A percentile compares a stretch with the other conserved stretches of the same genome.
Evolutionary conservation across 2,329 filamentous ascomycete genomes (phyloP).

Genomic region (Aspergillus luchuensis): DNA sequence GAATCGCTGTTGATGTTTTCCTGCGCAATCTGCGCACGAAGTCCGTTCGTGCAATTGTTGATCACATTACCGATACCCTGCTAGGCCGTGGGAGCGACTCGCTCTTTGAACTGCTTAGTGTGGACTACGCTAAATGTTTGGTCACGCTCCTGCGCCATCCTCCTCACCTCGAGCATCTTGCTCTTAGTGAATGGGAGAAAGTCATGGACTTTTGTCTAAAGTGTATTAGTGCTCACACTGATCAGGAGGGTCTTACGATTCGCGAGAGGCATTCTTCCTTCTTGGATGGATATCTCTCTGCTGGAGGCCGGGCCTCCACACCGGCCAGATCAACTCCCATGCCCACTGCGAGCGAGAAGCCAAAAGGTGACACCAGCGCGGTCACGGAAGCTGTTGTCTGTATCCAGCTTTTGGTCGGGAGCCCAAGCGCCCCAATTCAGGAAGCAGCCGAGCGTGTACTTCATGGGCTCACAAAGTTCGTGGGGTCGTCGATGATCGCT

Average conservation of each 20-base stretch:
- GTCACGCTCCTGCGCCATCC: constrained; percentile 69
- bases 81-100: constrained; percentile 59
- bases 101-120: constrained; percentile 68
- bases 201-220: constrained; percentile 70
- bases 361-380: constrained; percentile 37
- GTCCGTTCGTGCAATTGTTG: constrained; percentile 75
- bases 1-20: constrained; percentile 70
- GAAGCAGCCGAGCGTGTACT: constrained; percentile 60
- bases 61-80: constrained; percentile 78
- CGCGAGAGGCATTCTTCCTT: constrained; percentile 30
- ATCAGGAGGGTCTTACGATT: constrained; percentile 33
- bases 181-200: constrained; percentile 66
- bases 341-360: constrained; percentile 29
- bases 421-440: constrained; percentile 68
- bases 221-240: constrained; percentile 51
- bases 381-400: constrained; percentile 64
- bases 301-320: constrained; percentile 31
- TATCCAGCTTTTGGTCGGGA: constrained; percentile 64
- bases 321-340: constrained; percentile 33
- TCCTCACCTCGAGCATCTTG: constrained; percentile 78
- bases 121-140: constrained; percentile 78
- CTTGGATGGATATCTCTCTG: constrained; percentile 30
- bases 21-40: constrained; percentile 69
- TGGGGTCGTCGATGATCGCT: constrained; percentile 62
- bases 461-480: constrained; percentile 59